Percentiles rank a stretch among this genome's conserved stretches.
These are phyloP conservation scores for Corchorus olitorius DNA, from an alignment of 345 rosid genomes.

Conservation along the genomic window DNA sequence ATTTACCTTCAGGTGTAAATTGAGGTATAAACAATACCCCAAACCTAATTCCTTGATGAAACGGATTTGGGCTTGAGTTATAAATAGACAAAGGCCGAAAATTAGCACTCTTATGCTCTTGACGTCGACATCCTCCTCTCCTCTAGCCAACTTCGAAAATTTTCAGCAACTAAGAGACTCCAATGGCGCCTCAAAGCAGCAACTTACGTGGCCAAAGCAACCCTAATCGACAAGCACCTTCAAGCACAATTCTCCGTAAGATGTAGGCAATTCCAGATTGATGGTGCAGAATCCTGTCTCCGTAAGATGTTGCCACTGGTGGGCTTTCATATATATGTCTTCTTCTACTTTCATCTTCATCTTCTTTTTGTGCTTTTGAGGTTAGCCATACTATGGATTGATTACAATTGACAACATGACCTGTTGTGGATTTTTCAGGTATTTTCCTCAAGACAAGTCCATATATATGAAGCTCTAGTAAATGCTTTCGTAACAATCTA, in stretches of 20 bases:
- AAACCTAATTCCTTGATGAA: too few species aligned
- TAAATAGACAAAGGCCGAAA: too few species aligned
- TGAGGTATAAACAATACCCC: too few species aligned
- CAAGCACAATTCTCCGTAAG: constrained; percentile 88
- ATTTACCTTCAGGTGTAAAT: too few species aligned
- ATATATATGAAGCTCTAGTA: constrained; percentile 95
- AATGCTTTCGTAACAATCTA: constrained; percentile 87
- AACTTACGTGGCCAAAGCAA: too few species aligned
- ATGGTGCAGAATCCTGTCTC: constrained; percentile 93
- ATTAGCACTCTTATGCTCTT: too few species aligned
- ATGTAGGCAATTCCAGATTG: constrained; percentile 97
- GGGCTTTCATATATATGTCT: constrained; percentile 31
- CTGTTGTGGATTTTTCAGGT: constrained; percentile 51
- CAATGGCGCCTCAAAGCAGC: too few species aligned
- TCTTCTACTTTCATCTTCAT: background rate
- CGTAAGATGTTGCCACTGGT: constrained; percentile 98
- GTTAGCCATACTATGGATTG: background rate
- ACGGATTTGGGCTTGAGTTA: too few species aligned
- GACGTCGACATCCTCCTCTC: too few species aligned
- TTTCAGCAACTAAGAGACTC: too few species aligned
- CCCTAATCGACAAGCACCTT: too few species aligned
- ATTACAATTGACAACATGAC: constrained; percentile 6
- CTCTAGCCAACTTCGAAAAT: too few species aligned
- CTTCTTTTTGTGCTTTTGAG: background rate
- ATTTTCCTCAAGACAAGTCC: constrained; percentile 95